These are phyloP conservation scores for Parafenestella ontariensis DNA, from an alignment of 2,329 filamentous ascomycete genomes.

Conservation along the genomic window DNA sequence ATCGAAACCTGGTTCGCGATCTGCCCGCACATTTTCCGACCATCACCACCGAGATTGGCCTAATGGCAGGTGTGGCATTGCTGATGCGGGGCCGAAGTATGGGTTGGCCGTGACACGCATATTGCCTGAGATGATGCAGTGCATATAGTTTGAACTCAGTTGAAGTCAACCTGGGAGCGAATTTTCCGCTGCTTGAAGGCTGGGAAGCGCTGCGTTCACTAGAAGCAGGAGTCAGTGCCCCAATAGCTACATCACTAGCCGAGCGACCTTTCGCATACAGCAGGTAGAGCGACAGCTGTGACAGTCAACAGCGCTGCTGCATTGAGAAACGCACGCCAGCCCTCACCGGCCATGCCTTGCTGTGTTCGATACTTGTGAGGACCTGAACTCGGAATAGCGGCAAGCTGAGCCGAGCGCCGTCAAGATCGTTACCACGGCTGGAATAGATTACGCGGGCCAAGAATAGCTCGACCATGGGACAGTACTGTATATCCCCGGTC, in stretches of 20 bases:
- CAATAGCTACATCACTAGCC: constrained; percentile 9
- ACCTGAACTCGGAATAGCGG: constrained; percentile 42
- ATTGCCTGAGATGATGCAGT: constrained; percentile 18
- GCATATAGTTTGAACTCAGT: no score
- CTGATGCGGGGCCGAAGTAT: constrained; percentile 37
- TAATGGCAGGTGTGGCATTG: constrained; percentile 24
- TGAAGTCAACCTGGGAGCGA: no score
- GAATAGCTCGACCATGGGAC: constrained; percentile 24
- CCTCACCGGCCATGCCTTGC: constrained; percentile 6
- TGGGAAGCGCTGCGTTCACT: neutral
- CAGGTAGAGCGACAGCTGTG: constrained; percentile 15
- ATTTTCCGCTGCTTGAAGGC: neutral
- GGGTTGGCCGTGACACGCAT: constrained; percentile 35
- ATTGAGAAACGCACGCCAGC: constrained; percentile 3
- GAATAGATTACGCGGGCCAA: constrained; percentile 30
- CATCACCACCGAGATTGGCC: constrained; percentile 35
- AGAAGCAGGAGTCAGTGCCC: constrained; percentile 10
- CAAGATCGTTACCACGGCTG: constrained; percentile 25
- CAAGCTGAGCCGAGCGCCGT: constrained; percentile 33
- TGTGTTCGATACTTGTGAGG: constrained; percentile 7
- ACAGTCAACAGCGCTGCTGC: constrained; percentile 12
- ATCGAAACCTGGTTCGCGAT: constrained; percentile 43
- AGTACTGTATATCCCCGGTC: constrained; percentile 13
- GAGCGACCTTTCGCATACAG: constrained; percentile 8
- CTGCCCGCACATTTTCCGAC: constrained; percentile 46